Conservation (phyloP, 192 early-diverging fungal species). For the Coemansia sp. region DNA sequence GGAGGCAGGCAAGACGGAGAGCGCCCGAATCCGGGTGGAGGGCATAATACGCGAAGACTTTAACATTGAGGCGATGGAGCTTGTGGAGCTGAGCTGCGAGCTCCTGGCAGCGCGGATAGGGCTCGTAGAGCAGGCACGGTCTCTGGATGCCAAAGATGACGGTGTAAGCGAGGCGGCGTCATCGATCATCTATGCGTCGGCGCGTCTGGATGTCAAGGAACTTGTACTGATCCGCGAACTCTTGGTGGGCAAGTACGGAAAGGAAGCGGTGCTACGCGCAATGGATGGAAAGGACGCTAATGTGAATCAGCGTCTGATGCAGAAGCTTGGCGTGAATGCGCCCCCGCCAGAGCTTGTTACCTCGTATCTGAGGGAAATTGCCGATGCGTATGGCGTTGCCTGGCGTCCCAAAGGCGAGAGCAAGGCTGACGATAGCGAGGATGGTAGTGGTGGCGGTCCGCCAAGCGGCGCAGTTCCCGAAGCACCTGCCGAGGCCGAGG, state of each 20-base stretch:
- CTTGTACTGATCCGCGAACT: constrained; percentile 75
- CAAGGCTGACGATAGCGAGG: constrained; percentile 15
- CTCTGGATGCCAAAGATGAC: constrained; percentile 62
- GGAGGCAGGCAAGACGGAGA: constrained; percentile 81
- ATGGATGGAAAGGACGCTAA: constrained; percentile 72
- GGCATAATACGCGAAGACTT: constrained; percentile 95
- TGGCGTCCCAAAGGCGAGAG: constrained; percentile 62
- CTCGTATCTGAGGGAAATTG: constrained; percentile 88
- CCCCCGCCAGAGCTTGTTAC: constrained; percentile 79
- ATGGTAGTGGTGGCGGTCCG: constrained; percentile 1
- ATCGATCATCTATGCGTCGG: constrained; percentile 90
- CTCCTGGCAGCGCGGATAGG: constrained; percentile 84
- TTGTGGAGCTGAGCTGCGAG: constrained; percentile 91
- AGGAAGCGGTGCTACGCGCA: constrained; percentile 73
- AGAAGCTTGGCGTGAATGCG: constrained; percentile 78
- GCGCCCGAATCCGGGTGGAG: constrained; percentile 86
- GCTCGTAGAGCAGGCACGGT: constrained; percentile 80
- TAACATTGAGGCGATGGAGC: constrained; percentile 90
- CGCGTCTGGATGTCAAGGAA: constrained; percentile 84
- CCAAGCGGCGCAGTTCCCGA: constrained; percentile 1
- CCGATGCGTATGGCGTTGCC: constrained; percentile 72
- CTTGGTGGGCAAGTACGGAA: constrained; percentile 80
- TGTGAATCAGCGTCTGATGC: constrained; percentile 75
- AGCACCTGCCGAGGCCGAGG: not conserved
- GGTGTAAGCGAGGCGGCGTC: constrained; percentile 85